phyloP scores from a whole-genome alignment of 23 red algal species.

The Agarophyton chilense region DNA sequence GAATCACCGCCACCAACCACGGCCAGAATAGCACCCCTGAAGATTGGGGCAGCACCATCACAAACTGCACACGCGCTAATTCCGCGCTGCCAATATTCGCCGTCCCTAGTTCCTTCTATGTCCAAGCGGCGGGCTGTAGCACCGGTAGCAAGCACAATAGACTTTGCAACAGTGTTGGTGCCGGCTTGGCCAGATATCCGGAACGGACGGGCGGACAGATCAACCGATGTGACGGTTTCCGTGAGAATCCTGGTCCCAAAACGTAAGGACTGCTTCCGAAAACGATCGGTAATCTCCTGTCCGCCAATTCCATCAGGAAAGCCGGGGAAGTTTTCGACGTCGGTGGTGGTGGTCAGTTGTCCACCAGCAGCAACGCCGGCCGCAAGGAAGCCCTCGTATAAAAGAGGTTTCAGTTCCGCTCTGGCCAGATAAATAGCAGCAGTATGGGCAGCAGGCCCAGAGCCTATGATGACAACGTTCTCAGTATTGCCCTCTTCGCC shows the following conservation, averaged over 20 bases:
- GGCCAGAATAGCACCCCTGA: slow-evolving; percentile 73
- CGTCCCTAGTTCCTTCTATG: slow-evolving; percentile 79
- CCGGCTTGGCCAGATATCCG: slow-evolving; percentile 60
- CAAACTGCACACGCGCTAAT: slow-evolving; percentile 97
- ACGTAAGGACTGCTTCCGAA: slow-evolving; percentile 76
- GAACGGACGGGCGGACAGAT: slow-evolving; percentile 82
- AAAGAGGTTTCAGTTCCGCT: slow-evolving; percentile 83
- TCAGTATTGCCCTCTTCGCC: not conserved
- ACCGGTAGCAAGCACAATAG: slow-evolving; percentile 92
- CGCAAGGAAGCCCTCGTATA: slow-evolving; percentile 97
- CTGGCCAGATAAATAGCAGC: slow-evolving; percentile 96
- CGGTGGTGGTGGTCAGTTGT: slow-evolving; percentile 98
- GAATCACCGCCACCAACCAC: slow-evolving; percentile 96
- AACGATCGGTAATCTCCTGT: slow-evolving; percentile 75
- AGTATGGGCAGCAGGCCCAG: slow-evolving; percentile 93
- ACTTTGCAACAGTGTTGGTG: slow-evolving; percentile 30
- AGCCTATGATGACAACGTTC: slow-evolving; percentile 85
- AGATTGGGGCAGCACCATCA: slow-evolving; percentile 95
- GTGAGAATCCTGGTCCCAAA: slow-evolving; percentile 88
- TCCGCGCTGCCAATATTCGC: slow-evolving; percentile 91
- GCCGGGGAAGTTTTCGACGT: slow-evolving; percentile 99
- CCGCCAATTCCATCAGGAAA: slow-evolving; percentile 93
- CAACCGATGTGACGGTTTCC: slow-evolving; percentile 84
- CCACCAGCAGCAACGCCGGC: slow-evolving; percentile 91
- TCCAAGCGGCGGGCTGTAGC: slow-evolving; percentile 87